phyloP scores from a whole-genome alignment of 345 rosid genomes.

The Ailanthus altissimus region DNA sequence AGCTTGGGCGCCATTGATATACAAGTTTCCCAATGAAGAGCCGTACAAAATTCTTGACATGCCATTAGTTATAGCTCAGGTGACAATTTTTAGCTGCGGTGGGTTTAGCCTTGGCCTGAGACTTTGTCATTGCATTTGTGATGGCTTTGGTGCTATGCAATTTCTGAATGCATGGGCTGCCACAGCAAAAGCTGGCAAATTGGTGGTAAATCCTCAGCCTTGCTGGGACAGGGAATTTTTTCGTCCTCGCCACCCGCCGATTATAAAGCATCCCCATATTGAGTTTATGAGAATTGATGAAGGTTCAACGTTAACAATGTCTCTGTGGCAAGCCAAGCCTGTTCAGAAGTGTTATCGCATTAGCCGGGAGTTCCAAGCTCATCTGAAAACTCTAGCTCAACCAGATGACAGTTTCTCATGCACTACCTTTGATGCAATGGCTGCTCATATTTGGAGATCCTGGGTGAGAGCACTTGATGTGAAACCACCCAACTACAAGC shows the following conservation, averaged over 20 bases:
- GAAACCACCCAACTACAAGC: constrained; percentile 60
- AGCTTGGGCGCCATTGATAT: constrained; percentile 76
- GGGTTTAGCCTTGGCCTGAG: constrained; percentile 84
- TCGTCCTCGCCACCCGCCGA: constrained; percentile 67
- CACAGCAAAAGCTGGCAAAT: constrained; percentile 52
- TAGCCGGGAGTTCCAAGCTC: constrained; percentile 62
- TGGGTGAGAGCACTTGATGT: constrained; percentile 93
- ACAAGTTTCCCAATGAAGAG: constrained; percentile 63
- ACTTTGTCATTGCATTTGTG: constrained; percentile 88
- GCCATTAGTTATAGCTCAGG: constrained; percentile 86
- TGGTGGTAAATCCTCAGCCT: constrained; percentile 59
- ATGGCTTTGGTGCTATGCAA: constrained; percentile 94
- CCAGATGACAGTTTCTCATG: constrained; percentile 41
- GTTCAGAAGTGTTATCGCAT: constrained; percentile 74
- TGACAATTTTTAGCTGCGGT: constrained; percentile 76
- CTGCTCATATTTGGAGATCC: constrained; percentile 90
- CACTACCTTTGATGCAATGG: constrained; percentile 79
- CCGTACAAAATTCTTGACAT: constrained; percentile 72
- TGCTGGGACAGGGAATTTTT: constrained; percentile 77
- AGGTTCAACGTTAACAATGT: constrained; percentile 60
- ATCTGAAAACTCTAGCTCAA: constrained; percentile 63
- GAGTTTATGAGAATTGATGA: constrained; percentile 76
- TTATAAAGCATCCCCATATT: constrained; percentile 56
- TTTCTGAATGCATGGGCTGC: constrained; percentile 82
- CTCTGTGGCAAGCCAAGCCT: constrained; percentile 67